Evolutionary conservation across 2,329 filamentous ascomycete genomes (phyloP), one percentile per base, ranked within the genome.

Genomic region (Didymosphaeria variabile): DNA sequence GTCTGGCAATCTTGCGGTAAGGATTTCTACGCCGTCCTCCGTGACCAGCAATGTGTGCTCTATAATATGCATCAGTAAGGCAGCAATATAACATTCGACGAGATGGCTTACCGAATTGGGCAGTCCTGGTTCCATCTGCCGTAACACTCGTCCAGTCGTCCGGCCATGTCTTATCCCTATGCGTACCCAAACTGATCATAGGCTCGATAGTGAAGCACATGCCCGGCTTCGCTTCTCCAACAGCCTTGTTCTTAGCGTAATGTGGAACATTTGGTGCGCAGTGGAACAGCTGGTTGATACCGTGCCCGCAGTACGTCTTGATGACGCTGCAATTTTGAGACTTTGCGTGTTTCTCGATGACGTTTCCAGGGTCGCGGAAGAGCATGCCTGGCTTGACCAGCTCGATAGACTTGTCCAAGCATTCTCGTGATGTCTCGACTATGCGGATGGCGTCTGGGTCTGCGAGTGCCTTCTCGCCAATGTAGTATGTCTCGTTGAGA

Each of bases 201-300:
- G 95, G 95, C 82, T 99, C 95, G 63, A 99, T 99, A 0, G 95
- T 99, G 74, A 99, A 99, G 66, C 93, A 97, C 93, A 98, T 97
- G 57, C 95, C 95, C 0, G 92, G 90, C 82, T 97, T 97, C 62
- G 94, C 95, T 70, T 91, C 89, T 52, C 95, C 95, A 1, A 97
- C 91, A 0, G 94, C 93, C 87, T 98, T 99, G 82, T 98, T 99
- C 85, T 97, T 98, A 60, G 90, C 94, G 75, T 99, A 99, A 79
- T 99, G 95, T 5, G 95, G 95, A 55, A 99, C 90, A 76, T 96
- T 98, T 1, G 95, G 95, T 31, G 94, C 88, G 77, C 90, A 91
- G 80, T 99, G 95, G 85, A 99, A 99, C 46, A 97, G 84, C 66
- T 88, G 90, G 81, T 97, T 97, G 81, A 98, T 91, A 65, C 94